Conservation (phyloP, 306 rosid species). For the Dryas octopetala region DNA sequence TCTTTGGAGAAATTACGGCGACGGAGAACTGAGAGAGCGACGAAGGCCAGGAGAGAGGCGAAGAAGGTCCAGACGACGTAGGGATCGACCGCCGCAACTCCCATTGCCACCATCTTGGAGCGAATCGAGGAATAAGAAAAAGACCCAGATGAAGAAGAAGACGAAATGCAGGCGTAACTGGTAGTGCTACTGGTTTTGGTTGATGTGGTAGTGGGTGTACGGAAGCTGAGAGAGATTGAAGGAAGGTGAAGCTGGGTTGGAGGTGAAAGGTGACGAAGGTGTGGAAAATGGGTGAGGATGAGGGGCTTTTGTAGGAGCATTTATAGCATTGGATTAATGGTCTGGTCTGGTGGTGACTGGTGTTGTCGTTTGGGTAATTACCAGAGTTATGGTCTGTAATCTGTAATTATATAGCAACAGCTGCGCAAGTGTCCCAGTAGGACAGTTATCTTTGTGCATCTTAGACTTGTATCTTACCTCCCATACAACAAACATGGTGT, state of each 20-base stretch:
- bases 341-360: not conserved
- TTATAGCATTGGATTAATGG: not conserved
- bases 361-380: not conserved
- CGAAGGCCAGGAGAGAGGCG: conserved; percentile 27
- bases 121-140: not conserved
- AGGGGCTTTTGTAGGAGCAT: not conserved
- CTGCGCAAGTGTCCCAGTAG: no score
- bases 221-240: not conserved
- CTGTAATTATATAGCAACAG: not conserved
- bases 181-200: not conserved
- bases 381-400: not conserved
- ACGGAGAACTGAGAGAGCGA: conserved; percentile 26
- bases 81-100: conserved; percentile 19
- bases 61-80: conserved; percentile 29
- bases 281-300: not conserved
- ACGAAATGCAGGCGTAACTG: conserved; percentile 1
- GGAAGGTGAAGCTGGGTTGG: conserved; percentile 2
- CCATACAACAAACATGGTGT: no score
- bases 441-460: no score
- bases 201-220: not conserved
- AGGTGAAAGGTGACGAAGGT: not conserved
- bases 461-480: no score
- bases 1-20: not conserved
- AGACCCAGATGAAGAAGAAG: not conserved
- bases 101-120: conserved; percentile 8